phyloP scores from a whole-genome alignment of 1,284 basidiomycete genomes.

The Boletus semigastroideus region DNA sequence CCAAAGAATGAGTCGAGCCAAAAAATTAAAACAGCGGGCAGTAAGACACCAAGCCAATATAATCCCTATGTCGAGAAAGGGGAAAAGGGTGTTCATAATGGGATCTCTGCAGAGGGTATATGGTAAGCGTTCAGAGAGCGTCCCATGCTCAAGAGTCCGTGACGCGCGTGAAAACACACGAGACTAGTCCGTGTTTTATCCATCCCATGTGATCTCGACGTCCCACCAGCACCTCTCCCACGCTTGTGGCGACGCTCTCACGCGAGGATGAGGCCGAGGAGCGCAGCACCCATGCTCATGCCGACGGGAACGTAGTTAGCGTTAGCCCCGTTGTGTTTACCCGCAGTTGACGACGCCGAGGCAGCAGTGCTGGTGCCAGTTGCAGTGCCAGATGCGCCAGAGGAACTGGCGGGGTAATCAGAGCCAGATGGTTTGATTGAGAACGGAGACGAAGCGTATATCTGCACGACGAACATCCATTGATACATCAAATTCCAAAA shows the following conservation, averaged over 20 bases:
- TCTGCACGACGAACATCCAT: conserved; percentile 34
- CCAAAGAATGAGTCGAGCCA: no score
- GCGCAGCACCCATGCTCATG: conserved; percentile 31
- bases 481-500: neutral
- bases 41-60: no score
- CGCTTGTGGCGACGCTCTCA: conserved; percentile 2
- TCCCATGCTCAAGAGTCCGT: neutral
- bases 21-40: no score
- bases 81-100: neutral
- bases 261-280: conserved; percentile 35
- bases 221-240: neutral
- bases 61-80: neutral
- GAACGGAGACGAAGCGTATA: conserved; percentile 62
- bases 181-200: neutral
- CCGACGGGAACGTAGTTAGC: conserved; percentile 31
- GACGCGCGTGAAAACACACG: neutral
- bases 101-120: conserved; percentile 20
- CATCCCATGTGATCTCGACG: neutral
- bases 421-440: conserved; percentile 66
- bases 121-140: conserved; percentile 3
- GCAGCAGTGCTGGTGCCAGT: conserved; percentile 22
- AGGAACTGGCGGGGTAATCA: conserved; percentile 49
- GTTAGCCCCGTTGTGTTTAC: conserved; percentile 20
- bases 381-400: conserved; percentile 29
- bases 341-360: conserved; percentile 23